Percentiles rank a stretch among this genome's conserved stretches.
phyloP scores from a whole-genome alignment of 1,284 basidiomycete genomes.

The Apiotrichum mycotoxinovorans region DNA sequence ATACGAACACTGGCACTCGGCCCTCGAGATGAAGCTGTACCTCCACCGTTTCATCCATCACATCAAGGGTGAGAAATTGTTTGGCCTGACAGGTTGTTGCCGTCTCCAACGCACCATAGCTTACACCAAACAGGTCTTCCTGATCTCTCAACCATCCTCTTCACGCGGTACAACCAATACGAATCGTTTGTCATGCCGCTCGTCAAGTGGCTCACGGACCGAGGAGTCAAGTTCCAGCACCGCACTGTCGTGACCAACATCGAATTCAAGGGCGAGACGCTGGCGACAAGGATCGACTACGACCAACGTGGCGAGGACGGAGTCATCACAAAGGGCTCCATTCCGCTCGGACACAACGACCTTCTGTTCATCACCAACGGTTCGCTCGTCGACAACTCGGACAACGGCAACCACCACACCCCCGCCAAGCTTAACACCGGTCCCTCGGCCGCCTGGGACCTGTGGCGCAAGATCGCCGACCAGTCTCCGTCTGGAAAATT shows the following conservation, averaged over 20 bases:
- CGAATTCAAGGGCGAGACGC: neutral
- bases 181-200: constrained; percentile 4
- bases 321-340: neutral
- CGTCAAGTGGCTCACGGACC: neutral
- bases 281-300: neutral
- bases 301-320: neutral
- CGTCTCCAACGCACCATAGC: no score
- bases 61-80: neutral
- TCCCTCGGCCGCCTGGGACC: constrained; percentile 5
- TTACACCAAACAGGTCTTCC: no score
- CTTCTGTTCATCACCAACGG: constrained; percentile 4
- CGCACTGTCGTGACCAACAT: neutral
- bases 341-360: neutral
- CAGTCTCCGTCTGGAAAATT: neutral
- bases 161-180: constrained; percentile 7
- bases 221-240: constrained; percentile 1
- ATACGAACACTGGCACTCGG: constrained; percentile 1
- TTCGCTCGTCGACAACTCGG: constrained; percentile 4
- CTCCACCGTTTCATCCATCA: constrained; percentile 7
- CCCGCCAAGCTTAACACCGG: neutral
- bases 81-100: neutral
- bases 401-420: constrained; percentile 2
- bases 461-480: constrained; percentile 4
- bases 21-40: constrained; percentile 7
- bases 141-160: constrained; percentile 1